Evolutionary conservation across 306 rosid species (phyloP), one percentile per base, ranked within the genome.

Genomic region (Potentilla sterilis): DNA sequence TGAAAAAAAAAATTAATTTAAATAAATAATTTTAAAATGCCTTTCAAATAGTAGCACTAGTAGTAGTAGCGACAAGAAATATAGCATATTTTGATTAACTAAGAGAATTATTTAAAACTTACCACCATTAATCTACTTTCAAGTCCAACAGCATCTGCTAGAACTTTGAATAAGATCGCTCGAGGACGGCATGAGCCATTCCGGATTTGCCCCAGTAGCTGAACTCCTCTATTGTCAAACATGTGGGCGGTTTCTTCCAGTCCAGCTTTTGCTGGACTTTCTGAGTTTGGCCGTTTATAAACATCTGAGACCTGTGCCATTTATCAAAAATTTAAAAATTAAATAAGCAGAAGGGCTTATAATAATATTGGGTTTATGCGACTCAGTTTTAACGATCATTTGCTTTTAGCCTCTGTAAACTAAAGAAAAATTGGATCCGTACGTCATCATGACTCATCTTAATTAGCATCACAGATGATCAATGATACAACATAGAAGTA

Each of bases 121-220:
- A 96, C 99, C 99, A 88, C 93, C 87, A 88, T 77, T 43, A 96
- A 91, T 76, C 83, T 88, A 79, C 99, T 89, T 87, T 96, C 98
- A 78, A 96, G 99, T 57, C 97, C 98, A n/a, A 96, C 92, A 83
- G 97, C 78, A 84, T 96, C 99, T 21, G 98, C 98, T 64, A 96
- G 84, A 78, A 82, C 97, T 89, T 96, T 96, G 82, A 96, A 96
- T 81, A 96, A 89, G 78, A 96, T 87, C 61, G 98, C 98, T 55
- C 98, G 89, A 77, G 97, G 93, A 67, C 92, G 93, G 85, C 99
- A 92, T 64, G 98, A 92, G 79, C 99, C 99, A 51, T 92, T 87
- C 79, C 76, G 92, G 83, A 96, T 90, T 87, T 96, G 96, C 83
- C 99, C 99, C 71, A 96, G 88, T 72, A 96, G 82, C 81, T 92